These are phyloP conservation scores for Boletus pseudopeckii DNA, from an alignment of 768 basidiomycete species.

Conservation along the genomic window DNA sequence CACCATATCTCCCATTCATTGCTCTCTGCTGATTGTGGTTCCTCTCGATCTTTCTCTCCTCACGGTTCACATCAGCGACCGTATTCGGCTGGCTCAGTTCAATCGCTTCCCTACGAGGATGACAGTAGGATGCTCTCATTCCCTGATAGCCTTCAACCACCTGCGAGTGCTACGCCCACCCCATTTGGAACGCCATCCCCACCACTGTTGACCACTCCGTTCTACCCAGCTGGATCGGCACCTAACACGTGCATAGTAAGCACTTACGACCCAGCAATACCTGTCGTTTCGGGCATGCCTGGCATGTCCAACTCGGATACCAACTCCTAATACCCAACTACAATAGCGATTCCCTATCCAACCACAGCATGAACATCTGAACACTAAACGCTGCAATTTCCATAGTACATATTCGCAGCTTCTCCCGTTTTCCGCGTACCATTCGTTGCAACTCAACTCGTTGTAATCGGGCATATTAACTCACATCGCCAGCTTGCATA, in stretches of 20 bases:
- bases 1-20: conserved; percentile 13
- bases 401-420: conserved; percentile 18
- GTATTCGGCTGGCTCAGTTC: conserved; percentile 20
- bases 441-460: conserved; percentile 11
- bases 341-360: background rate
- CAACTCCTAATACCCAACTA: conserved; percentile 6
- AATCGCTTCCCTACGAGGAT: conserved; percentile 15
- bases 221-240: conserved; percentile 24
- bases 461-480: conserved; percentile 12
- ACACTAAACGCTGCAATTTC: conserved; percentile 10
- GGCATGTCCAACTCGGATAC: conserved; percentile 14
- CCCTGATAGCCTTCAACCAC: conserved; percentile 7
- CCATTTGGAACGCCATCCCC: conserved; percentile 22
- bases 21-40: conserved; percentile 6
- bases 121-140: conserved; percentile 10
- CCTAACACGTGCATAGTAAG: conserved; percentile 4
- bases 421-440: background rate
- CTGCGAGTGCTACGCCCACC: conserved; percentile 2
- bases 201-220: conserved; percentile 29
- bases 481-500: conserved; percentile 12
- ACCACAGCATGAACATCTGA: conserved; percentile 1
- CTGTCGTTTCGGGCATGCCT: conserved; percentile 15
- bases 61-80: conserved; percentile 11
- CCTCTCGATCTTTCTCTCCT: conserved; percentile 9
- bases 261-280: conserved; percentile 7